These are phyloP conservation scores for Russula vinacea DNA, from an alignment of 768 basidiomycete genomes.

Conservation along the genomic window DNA sequence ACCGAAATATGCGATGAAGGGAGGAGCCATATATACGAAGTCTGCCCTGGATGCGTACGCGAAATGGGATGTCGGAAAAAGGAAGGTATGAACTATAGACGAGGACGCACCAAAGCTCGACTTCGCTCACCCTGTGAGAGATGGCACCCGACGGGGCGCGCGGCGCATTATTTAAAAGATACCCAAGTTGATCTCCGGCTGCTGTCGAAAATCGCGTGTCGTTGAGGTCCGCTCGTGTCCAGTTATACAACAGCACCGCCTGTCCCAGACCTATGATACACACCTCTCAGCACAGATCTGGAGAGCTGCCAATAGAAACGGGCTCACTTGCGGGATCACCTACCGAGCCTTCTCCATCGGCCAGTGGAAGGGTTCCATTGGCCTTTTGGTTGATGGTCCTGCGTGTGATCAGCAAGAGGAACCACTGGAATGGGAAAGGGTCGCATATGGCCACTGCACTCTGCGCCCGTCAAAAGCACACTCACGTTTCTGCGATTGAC, in stretches of 20 bases:
- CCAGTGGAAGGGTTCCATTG: conserved; percentile 41
- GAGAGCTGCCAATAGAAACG: background rate
- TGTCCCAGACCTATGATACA: conserved; percentile 46
- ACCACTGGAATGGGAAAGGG: background rate
- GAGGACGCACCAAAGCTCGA: conserved; percentile 50
- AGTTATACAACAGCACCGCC: conserved; percentile 51
- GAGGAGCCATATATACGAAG: conserved; percentile 60
- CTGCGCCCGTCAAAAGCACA: background rate
- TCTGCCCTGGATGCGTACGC: conserved; percentile 44
- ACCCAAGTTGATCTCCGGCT: conserved; percentile 47
- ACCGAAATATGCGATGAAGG: conserved; percentile 66
- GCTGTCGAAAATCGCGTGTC: conserved; percentile 42
- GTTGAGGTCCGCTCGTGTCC: conserved; percentile 42
- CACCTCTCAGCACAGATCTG: background rate
- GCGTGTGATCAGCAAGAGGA: conserved; percentile 7
- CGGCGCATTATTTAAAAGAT: conserved; percentile 46
- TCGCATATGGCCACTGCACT: background rate
- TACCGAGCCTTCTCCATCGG: conserved; percentile 49
- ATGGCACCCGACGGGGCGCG: conserved; percentile 53
- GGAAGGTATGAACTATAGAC: background rate
- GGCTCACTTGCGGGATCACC: conserved; percentile 56
- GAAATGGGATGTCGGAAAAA: background rate
- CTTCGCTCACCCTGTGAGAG: conserved; percentile 51
- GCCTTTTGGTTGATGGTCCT: conserved; percentile 43
- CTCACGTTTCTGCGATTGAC: conserved; percentile 42